Base-by-base conservation (phyloP, 2,329 filamentous ascomycete genomes). In the Macrophomina phaseolina region DNA sequence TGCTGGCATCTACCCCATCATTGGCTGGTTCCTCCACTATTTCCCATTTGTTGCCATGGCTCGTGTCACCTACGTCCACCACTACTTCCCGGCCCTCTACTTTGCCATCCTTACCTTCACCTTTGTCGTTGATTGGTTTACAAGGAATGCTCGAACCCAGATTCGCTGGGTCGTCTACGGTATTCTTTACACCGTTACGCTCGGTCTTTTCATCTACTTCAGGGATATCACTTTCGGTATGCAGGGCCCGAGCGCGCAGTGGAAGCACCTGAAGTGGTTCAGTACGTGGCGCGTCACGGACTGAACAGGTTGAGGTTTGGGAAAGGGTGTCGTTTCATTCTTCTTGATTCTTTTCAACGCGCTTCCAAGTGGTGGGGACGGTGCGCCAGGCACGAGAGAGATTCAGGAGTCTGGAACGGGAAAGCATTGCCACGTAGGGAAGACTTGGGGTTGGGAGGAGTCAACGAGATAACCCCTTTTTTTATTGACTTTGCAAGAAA, bases 61-160 rank as follows among this genome's bases (percentile, higher is more conserved):
- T 11, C 92, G 95, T 85, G 95, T 99, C 68, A 99, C 95, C 16
- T 99, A 99, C 76, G 95, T 99, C 65, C 95, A 99, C 80, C 95
- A 99, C 83, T 99, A 99, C 85, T 99, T 98, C 80, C 95, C 95
- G 11, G 95, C 95, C 9, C 87, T 99, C 11, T 99, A 98, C 84
- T 99, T 98, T 79, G 94, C 95, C 73, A 97, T 99, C 71, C 84
- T 99, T 53, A 88, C 87, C 16, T 88, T 94, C 69, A 94, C 94
- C 64, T 99, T 99, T 85, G 86, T 93, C 71, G 81, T 91, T 65
- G 93, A 98, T 79, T 98, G 92, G 90, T 84, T 90, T 69, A 87
- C 93, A 55, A 86, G 89, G 70, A 89, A 86, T 73, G 83, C 92
- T 70, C 85, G 84, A 71, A 87, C 86, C 75, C 81, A 79, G 49